Conservation (phyloP, 2,329 filamentous ascomycete species). For the Immersiporthe knoxdaviesiana region DNA sequence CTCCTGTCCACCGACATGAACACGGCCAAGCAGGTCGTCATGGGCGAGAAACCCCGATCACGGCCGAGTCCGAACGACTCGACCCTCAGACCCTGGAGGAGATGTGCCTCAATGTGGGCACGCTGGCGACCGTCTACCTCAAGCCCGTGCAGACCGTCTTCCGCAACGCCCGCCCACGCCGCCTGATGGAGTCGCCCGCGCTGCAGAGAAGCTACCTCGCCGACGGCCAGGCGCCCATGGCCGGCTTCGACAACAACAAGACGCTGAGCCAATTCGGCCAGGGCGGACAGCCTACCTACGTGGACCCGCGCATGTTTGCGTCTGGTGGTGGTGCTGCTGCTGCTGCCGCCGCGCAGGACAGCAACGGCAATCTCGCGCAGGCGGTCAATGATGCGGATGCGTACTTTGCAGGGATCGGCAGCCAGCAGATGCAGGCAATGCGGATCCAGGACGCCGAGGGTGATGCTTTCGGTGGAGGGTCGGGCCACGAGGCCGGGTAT, state of each 20-base stretch:
- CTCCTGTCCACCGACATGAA: slow-evolving; percentile 89
- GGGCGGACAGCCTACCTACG: slow-evolving; percentile 55
- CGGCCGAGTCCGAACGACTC: slow-evolving; percentile 91
- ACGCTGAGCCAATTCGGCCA: slow-evolving; percentile 61
- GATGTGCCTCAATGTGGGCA: slow-evolving; percentile 95
- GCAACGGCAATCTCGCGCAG: slow-evolving; percentile 58
- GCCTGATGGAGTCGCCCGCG: slow-evolving; percentile 80
- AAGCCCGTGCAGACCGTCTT: slow-evolving; percentile 98
- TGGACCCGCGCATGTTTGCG: slow-evolving; percentile 47
- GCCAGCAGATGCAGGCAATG: slow-evolving; percentile 74
- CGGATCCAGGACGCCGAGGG: slow-evolving; percentile 62
- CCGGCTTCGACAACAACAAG: slow-evolving; percentile 58
- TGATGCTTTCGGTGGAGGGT: slow-evolving; percentile 63
- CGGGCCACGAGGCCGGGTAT: slow-evolving; percentile 58
- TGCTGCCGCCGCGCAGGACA: slow-evolving; percentile 44
- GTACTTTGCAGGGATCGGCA: slow-evolving; percentile 82
- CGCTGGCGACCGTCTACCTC: slow-evolving; percentile 93
- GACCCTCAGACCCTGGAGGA: slow-evolving; percentile 92
- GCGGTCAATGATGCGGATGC: slow-evolving; percentile 85
- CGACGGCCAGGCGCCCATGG: slow-evolving; percentile 47
- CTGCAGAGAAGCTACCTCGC: slow-evolving; percentile 74
- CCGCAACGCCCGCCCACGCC: slow-evolving; percentile 79
- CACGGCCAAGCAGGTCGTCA: slow-evolving; percentile 84
- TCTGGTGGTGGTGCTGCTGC: no score
- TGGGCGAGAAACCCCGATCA: slow-evolving; percentile 98